Evolutionary conservation across 257 asterid genomes (phyloP).

Genomic region (Solanum pennellii): DNA sequence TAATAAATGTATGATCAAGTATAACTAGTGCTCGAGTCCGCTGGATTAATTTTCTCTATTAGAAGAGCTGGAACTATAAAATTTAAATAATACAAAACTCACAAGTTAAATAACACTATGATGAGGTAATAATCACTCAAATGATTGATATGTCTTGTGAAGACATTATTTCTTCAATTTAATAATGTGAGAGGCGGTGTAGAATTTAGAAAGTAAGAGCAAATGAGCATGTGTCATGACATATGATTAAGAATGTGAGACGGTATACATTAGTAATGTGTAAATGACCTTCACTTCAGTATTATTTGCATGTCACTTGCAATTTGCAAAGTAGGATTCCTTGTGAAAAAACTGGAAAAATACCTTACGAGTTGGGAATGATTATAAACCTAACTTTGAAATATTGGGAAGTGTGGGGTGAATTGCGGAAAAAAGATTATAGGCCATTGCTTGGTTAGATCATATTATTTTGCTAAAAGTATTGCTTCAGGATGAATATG

Average conservation of each 20-base stretch:
- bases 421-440: too few species aligned
- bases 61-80: not conserved
- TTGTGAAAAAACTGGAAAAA: not conserved
- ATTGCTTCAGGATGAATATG: not conserved
- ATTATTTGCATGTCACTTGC: not conserved
- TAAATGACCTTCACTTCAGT: not conserved
- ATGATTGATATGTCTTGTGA: not conserved
- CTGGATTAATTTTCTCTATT: not conserved
- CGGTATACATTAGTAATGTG: not conserved
- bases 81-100: not conserved
- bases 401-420: not conserved
- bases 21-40: not conserved
- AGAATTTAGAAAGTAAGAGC: not conserved
- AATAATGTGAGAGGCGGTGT: not conserved
- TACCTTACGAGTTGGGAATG: not conserved
- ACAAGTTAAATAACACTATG: not conserved
- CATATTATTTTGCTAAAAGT: not conserved
- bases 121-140: not conserved
- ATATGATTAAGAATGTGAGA: not conserved
- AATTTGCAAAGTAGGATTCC: not conserved
- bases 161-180: not conserved
- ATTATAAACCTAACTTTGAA: not conserved
- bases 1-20: not conserved
- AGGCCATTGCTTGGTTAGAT: not conserved
- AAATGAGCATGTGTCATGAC: not conserved